Conservation (phyloP, 2,329 filamentous ascomycete genomes). For the Talaromyces sp. region DNA sequence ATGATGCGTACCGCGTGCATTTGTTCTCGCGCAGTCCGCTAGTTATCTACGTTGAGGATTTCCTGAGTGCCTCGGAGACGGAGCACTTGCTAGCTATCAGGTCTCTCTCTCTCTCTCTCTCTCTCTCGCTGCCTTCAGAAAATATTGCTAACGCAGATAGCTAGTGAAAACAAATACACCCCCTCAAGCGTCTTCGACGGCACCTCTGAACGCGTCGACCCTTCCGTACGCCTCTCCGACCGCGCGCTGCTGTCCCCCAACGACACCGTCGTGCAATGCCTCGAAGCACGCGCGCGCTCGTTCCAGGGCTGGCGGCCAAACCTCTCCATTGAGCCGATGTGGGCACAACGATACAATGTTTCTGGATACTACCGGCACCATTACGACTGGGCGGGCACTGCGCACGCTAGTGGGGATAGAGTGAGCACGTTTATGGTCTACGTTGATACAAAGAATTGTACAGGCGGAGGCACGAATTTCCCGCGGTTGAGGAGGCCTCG, state of each 20-base stretch:
- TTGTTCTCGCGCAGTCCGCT: conserved; percentile 52
- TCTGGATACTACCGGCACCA: conserved; percentile 57
- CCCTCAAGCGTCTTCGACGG: conserved; percentile 53
- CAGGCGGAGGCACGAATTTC: conserved; percentile 59
- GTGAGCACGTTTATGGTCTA: conserved; percentile 62
- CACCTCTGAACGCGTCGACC: conserved; percentile 44
- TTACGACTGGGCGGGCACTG: conserved; percentile 53
- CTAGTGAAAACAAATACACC: conserved; percentile 46
- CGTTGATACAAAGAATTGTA: conserved; percentile 44
- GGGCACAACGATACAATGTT: conserved; percentile 56
- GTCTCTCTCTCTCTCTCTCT: conserved; percentile 26
- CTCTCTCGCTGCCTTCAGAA: background rate
- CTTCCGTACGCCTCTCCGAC: conserved; percentile 50
- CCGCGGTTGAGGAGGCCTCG: conserved; percentile 46
- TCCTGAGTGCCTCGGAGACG: conserved; percentile 47
- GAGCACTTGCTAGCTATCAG: conserved; percentile 50
- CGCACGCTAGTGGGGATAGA: conserved; percentile 33
- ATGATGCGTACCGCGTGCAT: conserved; percentile 35
- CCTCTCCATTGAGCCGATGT: conserved; percentile 57
- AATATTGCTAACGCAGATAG: background rate
- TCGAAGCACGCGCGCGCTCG: conserved; percentile 53
- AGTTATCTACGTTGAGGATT: conserved; percentile 56
- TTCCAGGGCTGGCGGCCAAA: conserved; percentile 59
- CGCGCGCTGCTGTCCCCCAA: conserved; percentile 41
- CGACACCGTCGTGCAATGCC: conserved; percentile 50